Base-by-base conservation (phyloP, 2,329 filamentous ascomycete species). In the Purpureocillium takamizusanense region DNA sequence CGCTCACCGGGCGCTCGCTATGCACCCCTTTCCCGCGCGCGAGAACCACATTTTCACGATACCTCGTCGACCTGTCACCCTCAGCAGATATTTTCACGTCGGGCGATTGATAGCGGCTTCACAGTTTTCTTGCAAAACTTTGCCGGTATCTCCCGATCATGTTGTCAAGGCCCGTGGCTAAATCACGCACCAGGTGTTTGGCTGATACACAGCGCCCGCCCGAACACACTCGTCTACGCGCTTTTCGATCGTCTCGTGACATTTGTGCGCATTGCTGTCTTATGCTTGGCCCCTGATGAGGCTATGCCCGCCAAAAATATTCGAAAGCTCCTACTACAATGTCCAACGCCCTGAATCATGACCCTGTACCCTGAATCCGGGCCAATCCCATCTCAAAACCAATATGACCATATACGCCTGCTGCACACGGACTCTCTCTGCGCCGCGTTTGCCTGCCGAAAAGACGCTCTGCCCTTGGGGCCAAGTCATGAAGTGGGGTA, bases 401-500 rank as follows among this genome's bases (percentile, higher is more conserved):
- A 30, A 38, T 39, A 41, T 45, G 38, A 39, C 32, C 36, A 43
- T 14, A 41, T 40, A 33, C 40, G 35, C 27, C 31, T 37, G 23
- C 43, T 32, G 44, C 40, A 34, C 31, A 28, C 38, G 35, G 31
- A 37, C 25, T 34, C 43, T 33, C 38, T 27, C 44, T 42, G 40
- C 46, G 45, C 43, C 45, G 37, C 29, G n/a, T 32, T 16, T 23
- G 28, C 18, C 25, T 35, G 14, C 25, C 35, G 28, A 34, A 53
- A 47, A 42, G 45, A 49, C 50, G 44, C 45, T 51, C 46, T 48
- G 42, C 51, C 48, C 41, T 46, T 45, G 43, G 43, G 45, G 45
- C 48, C 50, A 47, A 25, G 21, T 25, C 21, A 25, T 53, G 42
- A 51, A 50, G 50, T 45, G 53, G 56, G 56, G 56, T 59, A 60